These are phyloP conservation scores for Pelargonium myrrhifolium DNA, from an alignment of 441 rosid genomes.

Conservation along the genomic window DNA sequence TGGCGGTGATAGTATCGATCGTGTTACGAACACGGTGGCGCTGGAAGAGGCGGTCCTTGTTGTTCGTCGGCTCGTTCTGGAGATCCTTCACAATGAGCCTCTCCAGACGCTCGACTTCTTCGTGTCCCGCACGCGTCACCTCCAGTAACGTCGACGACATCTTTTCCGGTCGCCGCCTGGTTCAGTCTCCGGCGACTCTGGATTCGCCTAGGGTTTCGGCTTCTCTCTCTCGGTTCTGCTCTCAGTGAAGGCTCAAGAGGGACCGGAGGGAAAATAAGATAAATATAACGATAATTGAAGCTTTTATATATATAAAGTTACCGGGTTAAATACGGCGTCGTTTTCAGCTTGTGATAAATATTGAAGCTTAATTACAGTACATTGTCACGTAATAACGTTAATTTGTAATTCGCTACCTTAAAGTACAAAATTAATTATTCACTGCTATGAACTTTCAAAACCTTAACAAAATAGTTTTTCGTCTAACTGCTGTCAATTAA, in stretches of 20 bases:
- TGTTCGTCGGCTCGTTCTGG: conserved; percentile 60
- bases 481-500: too few relatives aligned
- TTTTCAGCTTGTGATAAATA: too few relatives aligned
- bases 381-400: too few relatives aligned
- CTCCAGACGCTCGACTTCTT: conserved; percentile 82
- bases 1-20: conserved; percentile 58
- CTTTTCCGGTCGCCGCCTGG: conserved; percentile 9
- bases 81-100: conserved; percentile 84
- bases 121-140: conserved; percentile 78
- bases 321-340: neutral
- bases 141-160: conserved; percentile 96
- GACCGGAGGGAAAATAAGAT: neutral
- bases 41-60: conserved; percentile 71
- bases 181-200: conserved; percentile 12
- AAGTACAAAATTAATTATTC: too few relatives aligned
- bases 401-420: too few relatives aligned
- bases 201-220: conserved; percentile 11
- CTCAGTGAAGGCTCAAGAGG: neutral
- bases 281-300: neutral
- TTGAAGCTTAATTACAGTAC: too few relatives aligned
- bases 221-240: neutral
- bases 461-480: too few relatives aligned
- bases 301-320: neutral
- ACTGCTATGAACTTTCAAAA: too few relatives aligned
- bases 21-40: conserved; percentile 85